Base-by-base conservation (phyloP, 2,329 filamentous ascomycete genomes). In the Pseudonectria buxi region DNA sequence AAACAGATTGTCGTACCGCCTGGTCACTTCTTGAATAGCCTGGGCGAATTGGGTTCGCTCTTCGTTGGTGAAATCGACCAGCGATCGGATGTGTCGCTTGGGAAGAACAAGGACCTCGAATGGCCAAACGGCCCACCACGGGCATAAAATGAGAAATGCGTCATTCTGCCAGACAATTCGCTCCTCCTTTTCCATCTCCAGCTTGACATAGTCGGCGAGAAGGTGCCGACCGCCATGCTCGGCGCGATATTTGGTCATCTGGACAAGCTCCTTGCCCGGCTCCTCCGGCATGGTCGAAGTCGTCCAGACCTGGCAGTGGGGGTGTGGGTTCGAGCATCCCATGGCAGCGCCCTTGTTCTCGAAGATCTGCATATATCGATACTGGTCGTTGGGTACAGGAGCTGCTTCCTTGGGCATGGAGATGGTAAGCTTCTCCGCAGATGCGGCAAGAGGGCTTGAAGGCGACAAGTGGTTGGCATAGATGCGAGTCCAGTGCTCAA, bases 281-380 rank as follows among this genome's bases (percentile, higher is more conserved):
- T 98, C 92, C 57, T 96, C 89, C 0, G 92, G 92, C 48, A 95
- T 67, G 6, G 81, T 83, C 14, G 86, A 95, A 0, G 89, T 94
- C 3, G 87, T 92, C 92, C 92, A 98, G 44, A 95, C 74, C 61
- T 98, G 92, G 40, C 92, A 90, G 64, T 98, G 92, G 1, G 92
- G 92, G 60, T 98, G 92, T 1, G 92, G 92, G 60, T 98, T 98
- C 2, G 90, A 96, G 69, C 92, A 98, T 33, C 92, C 92, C 92
- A 98, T 98, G 10, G 90, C 87, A 1, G 85, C 80, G 33, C 92
- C 92, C 65, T 98, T 98, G 70, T 98, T 98, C 67, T 98, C 92
- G 45, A 98, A 98, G 46, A 98, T 96, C 59, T 98, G 92, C 89
- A 98, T 95, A 65, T 94, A 96, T 35, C 84, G 78, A 53, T 94